Conservation (phyloP, 495 filamentous ascomycete species). For the Aspergillus heteromorphus region DNA sequence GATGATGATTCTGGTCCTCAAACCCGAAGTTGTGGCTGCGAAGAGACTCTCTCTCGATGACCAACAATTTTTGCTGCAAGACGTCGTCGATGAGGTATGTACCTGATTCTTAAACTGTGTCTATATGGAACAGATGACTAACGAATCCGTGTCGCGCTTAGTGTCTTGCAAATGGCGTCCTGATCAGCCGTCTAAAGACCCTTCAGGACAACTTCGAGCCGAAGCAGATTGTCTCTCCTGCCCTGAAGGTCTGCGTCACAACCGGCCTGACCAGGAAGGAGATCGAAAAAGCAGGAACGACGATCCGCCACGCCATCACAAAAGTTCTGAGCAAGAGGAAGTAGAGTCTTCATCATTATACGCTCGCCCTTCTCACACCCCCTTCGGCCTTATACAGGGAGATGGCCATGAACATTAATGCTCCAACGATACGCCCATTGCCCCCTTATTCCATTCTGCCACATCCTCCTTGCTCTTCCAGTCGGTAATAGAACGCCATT, state of each 20-base stretch:
- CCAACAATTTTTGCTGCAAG: conserved; percentile 81
- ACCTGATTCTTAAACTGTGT: not conserved
- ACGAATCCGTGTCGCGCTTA: conserved; percentile 21
- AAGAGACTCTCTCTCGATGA: conserved; percentile 63
- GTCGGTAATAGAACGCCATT: conserved; percentile 1
- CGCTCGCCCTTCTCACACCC: not conserved
- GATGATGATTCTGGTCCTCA: conserved; percentile 76
- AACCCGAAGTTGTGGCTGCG: conserved; percentile 71
- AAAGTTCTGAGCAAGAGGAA: conserved; percentile 66
- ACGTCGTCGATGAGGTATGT: conserved; percentile 87
- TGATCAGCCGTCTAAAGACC: conserved; percentile 80
- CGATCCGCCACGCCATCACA: conserved; percentile 87
- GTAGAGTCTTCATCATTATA: conserved; percentile 11
- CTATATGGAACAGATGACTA: conserved; percentile 5
- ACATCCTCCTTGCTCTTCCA: not conserved
- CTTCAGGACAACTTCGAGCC: conserved; percentile 59
- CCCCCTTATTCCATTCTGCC: not conserved
- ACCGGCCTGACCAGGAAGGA: conserved; percentile 87
- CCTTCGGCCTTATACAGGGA: not conserved
- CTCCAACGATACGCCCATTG: conserved; percentile 8
- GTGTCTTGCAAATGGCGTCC: conserved; percentile 75
- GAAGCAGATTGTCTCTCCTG: conserved; percentile 64
- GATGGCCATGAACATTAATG: conserved; percentile 14
- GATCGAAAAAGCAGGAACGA: conserved; percentile 83
- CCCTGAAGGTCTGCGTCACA: conserved; percentile 86